phyloP scores from a whole-genome alignment of 2,329 filamentous ascomycete genomes.

The Moelleriella libera region DNA sequence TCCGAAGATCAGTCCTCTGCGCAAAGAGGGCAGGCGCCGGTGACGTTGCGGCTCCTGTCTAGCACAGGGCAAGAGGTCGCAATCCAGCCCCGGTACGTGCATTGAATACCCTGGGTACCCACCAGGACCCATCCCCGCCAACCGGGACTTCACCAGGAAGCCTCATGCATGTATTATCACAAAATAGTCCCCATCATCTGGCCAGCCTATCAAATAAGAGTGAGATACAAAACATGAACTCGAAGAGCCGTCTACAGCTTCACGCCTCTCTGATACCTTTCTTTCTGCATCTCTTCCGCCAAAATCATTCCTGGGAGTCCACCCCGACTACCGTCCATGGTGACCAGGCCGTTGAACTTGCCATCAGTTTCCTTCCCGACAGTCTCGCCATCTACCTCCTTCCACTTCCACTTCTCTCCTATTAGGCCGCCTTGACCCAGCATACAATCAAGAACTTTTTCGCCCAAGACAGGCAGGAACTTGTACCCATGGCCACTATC shows the following conservation, averaged over 20 bases:
- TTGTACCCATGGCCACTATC: conserved; percentile 56
- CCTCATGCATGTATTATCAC: no score
- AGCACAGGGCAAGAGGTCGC: no score
- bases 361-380: conserved; percentile 19
- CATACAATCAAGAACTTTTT: conserved; percentile 44
- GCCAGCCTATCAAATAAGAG: no score
- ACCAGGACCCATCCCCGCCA: no score
- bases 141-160: no score
- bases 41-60: not conserved
- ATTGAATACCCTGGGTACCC: conserved; percentile 1
- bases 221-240: no score
- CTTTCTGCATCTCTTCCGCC: conserved; percentile 22
- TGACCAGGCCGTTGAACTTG: conserved; percentile 25
- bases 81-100: conserved; percentile 6
- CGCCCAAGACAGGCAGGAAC: conserved; percentile 52
- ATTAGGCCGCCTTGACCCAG: conserved; percentile 34
- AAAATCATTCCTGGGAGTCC: conserved; percentile 31
- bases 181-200: no score
- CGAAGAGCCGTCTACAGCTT: not conserved
- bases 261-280: not conserved
- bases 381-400: conserved; percentile 31
- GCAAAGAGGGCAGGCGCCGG: no score
- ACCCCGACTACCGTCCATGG: conserved; percentile 39
- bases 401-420: conserved; percentile 47
- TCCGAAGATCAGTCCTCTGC: no score